Base-by-base conservation (phyloP, 192 early-diverging fungal species). In the Backusella tuberculispora region DNA sequence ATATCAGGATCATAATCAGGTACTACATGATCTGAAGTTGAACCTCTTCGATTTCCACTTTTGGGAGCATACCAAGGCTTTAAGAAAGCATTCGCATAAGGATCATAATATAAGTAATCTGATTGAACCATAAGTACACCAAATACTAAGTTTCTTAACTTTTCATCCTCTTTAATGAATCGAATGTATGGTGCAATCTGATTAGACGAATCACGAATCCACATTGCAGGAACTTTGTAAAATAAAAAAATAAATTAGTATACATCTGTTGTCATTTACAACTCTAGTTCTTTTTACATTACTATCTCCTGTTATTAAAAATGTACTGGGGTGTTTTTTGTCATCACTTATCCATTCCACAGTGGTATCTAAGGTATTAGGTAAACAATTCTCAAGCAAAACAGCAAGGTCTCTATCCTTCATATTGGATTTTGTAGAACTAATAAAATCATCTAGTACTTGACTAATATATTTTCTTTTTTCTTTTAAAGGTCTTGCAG, bases 231-330 rank as follows among this genome's bases (percentile, higher is more conserved):
- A 75, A 78, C 77, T 78, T 48, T 43, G 15, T 24, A 63, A n/a
- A 40, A 24, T n/a, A 45, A 63, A 67, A 37, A 65, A 69, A 74
- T 34, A 65, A 47, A 45, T 34, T 13, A 40, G 34, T 56, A 40
- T 60, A 66, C 7, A 70, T 53, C 19, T 10, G 15, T 44, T 26
- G 34, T 80, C 81, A 44, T 42, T 42, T 15, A 17, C 3, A 46
- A 7, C 12, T 15, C 40, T 53, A 6, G 7, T 17, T 26, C 14
- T 41, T 37, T 66, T 29, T 38, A 73, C 69, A 26, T 82, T 79
- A 82, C 88, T 93, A 71, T 93, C 92, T 29, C 92, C 92, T 0
- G 92, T 93, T 1, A 93, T 84, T 9, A 93, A 72, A 78, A 93
- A 92, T 1, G 90, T 84, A 26, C 85, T 85, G 24, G 88, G 48